Evolutionary conservation across 768 basidiomycete genomes (phyloP).

Genomic region (Suillus plorans): DNA sequence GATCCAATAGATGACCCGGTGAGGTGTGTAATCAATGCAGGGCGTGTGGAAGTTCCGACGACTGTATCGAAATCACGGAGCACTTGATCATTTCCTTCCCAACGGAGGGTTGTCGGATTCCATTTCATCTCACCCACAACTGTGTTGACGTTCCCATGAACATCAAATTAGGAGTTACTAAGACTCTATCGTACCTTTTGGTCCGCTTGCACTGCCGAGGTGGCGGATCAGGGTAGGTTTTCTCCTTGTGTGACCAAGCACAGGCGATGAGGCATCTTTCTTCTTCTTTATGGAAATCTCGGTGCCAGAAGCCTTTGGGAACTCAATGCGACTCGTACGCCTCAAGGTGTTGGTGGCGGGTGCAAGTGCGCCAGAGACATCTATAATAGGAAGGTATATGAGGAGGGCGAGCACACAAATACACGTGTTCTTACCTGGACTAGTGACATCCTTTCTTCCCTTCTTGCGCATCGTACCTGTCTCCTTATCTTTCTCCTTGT

Average conservation of each 20-base stretch:
- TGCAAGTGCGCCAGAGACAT: constrained; percentile 30
- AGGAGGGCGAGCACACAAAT: neutral
- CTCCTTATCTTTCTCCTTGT: constrained; percentile 39
- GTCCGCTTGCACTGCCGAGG: constrained; percentile 60
- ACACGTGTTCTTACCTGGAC: constrained; percentile 39
- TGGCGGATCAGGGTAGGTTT: constrained; percentile 91
- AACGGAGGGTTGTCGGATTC: constrained; percentile 87
- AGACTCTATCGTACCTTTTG: constrained; percentile 62
- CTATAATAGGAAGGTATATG: constrained; percentile 10
- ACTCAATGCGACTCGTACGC: constrained; percentile 58
- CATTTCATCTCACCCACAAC: constrained; percentile 97
- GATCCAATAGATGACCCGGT: constrained; percentile 86
- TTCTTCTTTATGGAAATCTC: constrained; percentile 52
- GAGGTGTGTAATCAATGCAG: constrained; percentile 93
- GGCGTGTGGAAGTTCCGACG: constrained; percentile 80
- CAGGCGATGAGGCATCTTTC: constrained; percentile 46
- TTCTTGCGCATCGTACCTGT: constrained; percentile 63
- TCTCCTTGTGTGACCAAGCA: constrained; percentile 49
- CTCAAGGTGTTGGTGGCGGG: constrained; percentile 55
- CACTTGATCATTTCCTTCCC: constrained; percentile 96
- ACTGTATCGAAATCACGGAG: constrained; percentile 87
- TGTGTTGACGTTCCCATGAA: constrained; percentile 32
- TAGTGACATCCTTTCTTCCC: constrained; percentile 46
- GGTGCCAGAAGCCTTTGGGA: constrained; percentile 39
- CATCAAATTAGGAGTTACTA: constrained; percentile 8